These are phyloP conservation scores for Trichosporon sp. DNA, from an alignment of 1,284 basidiomycete species.

Conservation along the genomic window DNA sequence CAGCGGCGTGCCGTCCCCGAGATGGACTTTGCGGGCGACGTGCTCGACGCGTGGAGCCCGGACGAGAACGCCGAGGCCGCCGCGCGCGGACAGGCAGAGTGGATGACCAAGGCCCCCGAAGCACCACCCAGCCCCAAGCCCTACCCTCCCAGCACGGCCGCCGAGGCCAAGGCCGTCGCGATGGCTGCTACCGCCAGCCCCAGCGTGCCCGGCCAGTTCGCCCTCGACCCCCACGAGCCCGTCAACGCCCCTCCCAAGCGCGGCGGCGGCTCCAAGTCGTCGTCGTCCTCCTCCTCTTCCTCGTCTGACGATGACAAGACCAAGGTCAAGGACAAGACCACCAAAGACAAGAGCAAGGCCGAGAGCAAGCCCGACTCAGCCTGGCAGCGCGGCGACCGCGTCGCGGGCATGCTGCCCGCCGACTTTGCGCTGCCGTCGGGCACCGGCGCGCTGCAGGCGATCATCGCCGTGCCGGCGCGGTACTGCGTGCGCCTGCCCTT, in stretches of 20 bases:
- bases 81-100: background rate
- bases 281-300: background rate
- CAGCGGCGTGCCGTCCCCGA: background rate
- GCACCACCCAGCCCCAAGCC: background rate
- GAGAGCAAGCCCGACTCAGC: too few relatives aligned
- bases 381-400: slow-evolving; percentile 9
- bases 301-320: background rate
- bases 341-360: background rate
- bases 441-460: slow-evolving; percentile 13
- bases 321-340: background rate
- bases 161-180: background rate
- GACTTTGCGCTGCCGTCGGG: background rate
- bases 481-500: slow-evolving; percentile 7
- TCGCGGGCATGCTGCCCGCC: slow-evolving; percentile 12
- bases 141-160: background rate
- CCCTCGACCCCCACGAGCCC: background rate
- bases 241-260: too few relatives aligned
- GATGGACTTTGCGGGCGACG: slow-evolving; percentile 15
- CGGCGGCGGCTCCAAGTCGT: background rate
- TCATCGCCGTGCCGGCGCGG: slow-evolving; percentile 7
- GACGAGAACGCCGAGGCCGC: background rate
- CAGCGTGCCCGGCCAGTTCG: background rate
- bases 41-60: slow-evolving; percentile 15
- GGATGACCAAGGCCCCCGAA: background rate
- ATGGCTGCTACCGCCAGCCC: background rate